phyloP scores from a whole-genome alignment of 2,329 filamentous ascomycete genomes.

The Sarocladium kiliense region DNA sequence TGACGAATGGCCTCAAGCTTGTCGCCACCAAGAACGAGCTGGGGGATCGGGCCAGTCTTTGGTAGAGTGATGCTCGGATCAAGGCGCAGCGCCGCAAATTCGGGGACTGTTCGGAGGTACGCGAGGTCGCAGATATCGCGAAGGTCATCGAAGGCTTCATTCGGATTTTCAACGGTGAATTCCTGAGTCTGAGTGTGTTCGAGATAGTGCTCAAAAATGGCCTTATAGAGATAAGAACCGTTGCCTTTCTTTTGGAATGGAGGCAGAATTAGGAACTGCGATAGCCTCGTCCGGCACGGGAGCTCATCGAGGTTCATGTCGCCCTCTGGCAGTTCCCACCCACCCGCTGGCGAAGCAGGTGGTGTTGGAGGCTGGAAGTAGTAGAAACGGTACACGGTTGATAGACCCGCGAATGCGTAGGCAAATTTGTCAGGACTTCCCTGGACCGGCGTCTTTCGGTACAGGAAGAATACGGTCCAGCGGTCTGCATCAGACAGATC shows the following conservation, averaged over 20 bases:
- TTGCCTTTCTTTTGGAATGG: slow-evolving; percentile 79
- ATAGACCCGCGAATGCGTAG: slow-evolving; percentile 86
- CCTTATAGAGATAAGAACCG: slow-evolving; percentile 73
- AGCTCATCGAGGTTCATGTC: slow-evolving; percentile 53
- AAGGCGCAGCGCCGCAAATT: slow-evolving; percentile 52
- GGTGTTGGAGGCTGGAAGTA: slow-evolving; percentile 47
- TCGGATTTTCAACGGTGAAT: slow-evolving; percentile 91
- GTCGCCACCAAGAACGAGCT: slow-evolving; percentile 52
- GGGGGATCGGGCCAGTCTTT: slow-evolving; percentile 39
- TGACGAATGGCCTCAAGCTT: slow-evolving; percentile 52
- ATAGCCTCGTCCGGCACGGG: slow-evolving; percentile 77
- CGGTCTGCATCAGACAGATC: slow-evolving; percentile 70
- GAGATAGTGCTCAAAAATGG: slow-evolving; percentile 68
- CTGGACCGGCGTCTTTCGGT: slow-evolving; percentile 52
- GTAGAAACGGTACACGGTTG: slow-evolving; percentile 86
- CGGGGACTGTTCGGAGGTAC: slow-evolving; percentile 54
- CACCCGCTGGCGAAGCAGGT: slow-evolving; percentile 30
- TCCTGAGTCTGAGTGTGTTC: slow-evolving; percentile 67
- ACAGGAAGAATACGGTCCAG: slow-evolving; percentile 91
- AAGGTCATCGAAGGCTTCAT: slow-evolving; percentile 76
- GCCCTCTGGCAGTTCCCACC: slow-evolving; percentile 39
- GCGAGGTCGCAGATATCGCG: slow-evolving; percentile 69
- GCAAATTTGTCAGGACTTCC: slow-evolving; percentile 40
- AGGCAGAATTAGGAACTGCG: slow-evolving; percentile 88
- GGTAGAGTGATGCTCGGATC: slow-evolving; percentile 47